Evolutionary conservation across 768 basidiomycete species (phyloP), one percentile per base, ranked within the genome.

Genomic region (Lyophyllum atratum): DNA sequence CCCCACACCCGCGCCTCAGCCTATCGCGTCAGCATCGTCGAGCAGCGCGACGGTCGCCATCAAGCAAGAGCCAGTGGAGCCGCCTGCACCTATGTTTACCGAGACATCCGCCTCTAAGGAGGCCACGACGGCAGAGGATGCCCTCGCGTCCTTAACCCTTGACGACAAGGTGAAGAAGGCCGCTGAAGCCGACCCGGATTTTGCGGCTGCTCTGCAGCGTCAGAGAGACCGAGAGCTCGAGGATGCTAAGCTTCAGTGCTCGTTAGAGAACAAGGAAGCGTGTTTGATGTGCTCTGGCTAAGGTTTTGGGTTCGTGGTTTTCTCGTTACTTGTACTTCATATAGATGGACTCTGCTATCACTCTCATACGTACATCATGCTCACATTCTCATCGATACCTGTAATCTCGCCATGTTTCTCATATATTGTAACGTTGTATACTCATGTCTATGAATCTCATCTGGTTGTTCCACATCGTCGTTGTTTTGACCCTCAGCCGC

Each of bases 231-330:
- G 89, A 17, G 87, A 93, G 74, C 73, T 85, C 3, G 95, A 91
- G 70, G 87, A 91, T 57, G 95, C 87, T 5, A 87, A 89, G 74
- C 71, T 95, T 55, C 72, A 82, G 69, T 96, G 95, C 68, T 92
- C 91, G 60, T 64, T 96, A 48, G 93, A 95, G 72, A 96, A 96
- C 74, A 95, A 95, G 79, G 94, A 96, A 53, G 92, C 90, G 1
- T 96, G 93, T 68, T 65, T 94, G 70, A 95, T 95, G 92, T 94
- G 92, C 75, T 93, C 91, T 58, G 90, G 87, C 53, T 92, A 71
- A 83, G 47, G 19, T 11, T 45, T 25, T 28, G 11, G 44, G 19
- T 40, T 10, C 15, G 19, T 25, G 17, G 31, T 51, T 45, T 19
- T 47, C 34, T 47, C 21, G 9, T 22, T 58, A 12, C 31, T 17